Base-by-base conservation (phyloP, 805 yeast species). In the Crinitomyces ghanaensis region DNA sequence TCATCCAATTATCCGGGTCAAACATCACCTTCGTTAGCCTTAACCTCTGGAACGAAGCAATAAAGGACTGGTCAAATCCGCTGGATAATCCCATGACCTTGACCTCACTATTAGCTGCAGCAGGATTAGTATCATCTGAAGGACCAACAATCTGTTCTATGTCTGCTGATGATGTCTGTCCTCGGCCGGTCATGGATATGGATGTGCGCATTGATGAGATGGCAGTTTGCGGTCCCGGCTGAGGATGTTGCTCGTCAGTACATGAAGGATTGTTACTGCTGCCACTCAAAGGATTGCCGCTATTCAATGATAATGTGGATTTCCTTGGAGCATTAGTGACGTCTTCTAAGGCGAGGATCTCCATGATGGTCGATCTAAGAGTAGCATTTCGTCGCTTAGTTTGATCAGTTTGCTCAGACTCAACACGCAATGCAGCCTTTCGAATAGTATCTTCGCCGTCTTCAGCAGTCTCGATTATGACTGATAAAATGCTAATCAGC, bases 1-100 rank as follows among this genome's bases (percentile, higher is more conserved):
- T 14, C 9, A 19, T 14, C 28, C 32, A 34, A 8, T 30, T 24
- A 5, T 31, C 27, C 18, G 32, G 17, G 18, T 36, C 39, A 14
- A 26, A 23, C 4, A 12, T 22, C 3, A 25, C 33, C 16, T 31
- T 26, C 5, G 36, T 15, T 24, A 36, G 12, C 18, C 37, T 19
- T n/a, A 31, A 26, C 20, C 36, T 15, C 13, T 27, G 28, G 20
- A 34, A 33, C 15, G 36, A 27, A 6, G 20, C 31, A 26, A 22
- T 24, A 22, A 36, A 33, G n/a, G 28, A 24, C 19, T 27, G 24
- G 21, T 36, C 39, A 26, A 36, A 36, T 13, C 39, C 39, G 27
- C 36, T 31, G 14, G 32, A 26, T n/a, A 30, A 30, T 6, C 39
- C 39, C 18, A 36, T 18, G 18, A 8, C 26, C 7, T 32, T 15